Conservation (phyloP, 1,139 yeast genomes). For the Debaryomyces subglobosus region DNA sequence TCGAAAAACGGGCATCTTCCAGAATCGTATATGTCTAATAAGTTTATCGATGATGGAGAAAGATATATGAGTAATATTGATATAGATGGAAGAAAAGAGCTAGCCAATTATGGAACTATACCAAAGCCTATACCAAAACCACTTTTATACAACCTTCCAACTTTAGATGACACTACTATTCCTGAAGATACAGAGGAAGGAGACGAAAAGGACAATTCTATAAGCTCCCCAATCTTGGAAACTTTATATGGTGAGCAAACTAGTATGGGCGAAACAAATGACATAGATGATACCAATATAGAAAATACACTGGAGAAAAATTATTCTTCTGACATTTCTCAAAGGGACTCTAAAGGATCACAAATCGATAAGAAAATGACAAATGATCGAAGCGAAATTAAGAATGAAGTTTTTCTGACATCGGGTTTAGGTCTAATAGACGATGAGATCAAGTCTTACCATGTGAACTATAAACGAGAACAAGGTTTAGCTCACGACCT, state of each 20-base stretch:
- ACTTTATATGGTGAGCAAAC: not conserved
- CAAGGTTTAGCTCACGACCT: not conserved
- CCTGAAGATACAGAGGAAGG: not conserved
- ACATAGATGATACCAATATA: not conserved
- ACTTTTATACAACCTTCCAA: not conserved
- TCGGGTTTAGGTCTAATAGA: not conserved
- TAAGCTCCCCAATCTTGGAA: not conserved
- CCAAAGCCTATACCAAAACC: conserved; percentile 4
- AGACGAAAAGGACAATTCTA: not conserved
- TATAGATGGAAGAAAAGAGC: not conserved
- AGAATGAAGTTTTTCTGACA: not conserved
- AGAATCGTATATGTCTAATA: not conserved
- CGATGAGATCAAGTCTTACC: not conserved
- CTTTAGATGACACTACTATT: not conserved
- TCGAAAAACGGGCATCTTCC: not conserved
- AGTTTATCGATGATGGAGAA: not conserved
- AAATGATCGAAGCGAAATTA: not conserved
- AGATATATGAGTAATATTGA: not conserved
- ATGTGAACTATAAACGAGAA: not conserved
- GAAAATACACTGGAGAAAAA: not conserved
- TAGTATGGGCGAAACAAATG: conserved; percentile 3
- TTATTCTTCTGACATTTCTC: not conserved
- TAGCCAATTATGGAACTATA: not conserved
- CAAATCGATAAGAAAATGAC: not conserved
- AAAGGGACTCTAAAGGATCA: not conserved